Base-by-base conservation (phyloP, 1,284 basidiomycete species). In the Kalmanozyma brasiliensis region DNA sequence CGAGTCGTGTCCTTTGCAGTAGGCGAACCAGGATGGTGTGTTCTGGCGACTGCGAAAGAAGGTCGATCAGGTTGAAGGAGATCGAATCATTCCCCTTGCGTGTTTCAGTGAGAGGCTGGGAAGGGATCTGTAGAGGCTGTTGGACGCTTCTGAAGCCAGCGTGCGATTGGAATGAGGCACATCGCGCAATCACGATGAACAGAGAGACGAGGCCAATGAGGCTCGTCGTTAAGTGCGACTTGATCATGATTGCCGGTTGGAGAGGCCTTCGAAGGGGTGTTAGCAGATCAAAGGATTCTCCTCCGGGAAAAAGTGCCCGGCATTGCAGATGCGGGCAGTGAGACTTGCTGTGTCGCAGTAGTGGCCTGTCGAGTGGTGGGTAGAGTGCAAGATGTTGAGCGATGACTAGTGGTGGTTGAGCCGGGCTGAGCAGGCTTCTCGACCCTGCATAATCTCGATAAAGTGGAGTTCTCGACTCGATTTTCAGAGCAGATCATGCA, bases 1-100 rank as follows among this genome's bases (percentile, higher is more conserved):
- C 88, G 57, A 98, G 88, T 59, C 90, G 89, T 3, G 94, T 88
- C 11, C 89, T 87, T 82, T 97, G 94, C 8, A 98, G 86, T 8
- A 98, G 87, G 37, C 84, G 84, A 13, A 98, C 84, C 23, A 98
- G 86, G 38, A 88, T 89, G 1, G 88, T 86, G 81, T 94, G 94
- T 81, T 96, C 89, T 3, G 87, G 84, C 69, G 94, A 92, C 3
- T 84, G 84, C 23, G 85, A 87, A 57, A 99, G 88, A 26, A 88
- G 86, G 74, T 95, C 92, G 70, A 96, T 86, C 56, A 98, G 85
- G 38, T 90, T 93, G 36, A 63, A 49, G 13, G 64, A 67, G 47
- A 49, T 17, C 0, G 55, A 36, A 43, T 59, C 56, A 34, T 65
- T 55, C 16, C 42, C 36, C 34, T 55, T 59, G 42, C 46, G 49